Percentiles rank a stretch among this genome's conserved stretches.
These are phyloP conservation scores for Mycena epipterygia DNA, from an alignment of 768 basidiomycete genomes.

Conservation along the genomic window DNA sequence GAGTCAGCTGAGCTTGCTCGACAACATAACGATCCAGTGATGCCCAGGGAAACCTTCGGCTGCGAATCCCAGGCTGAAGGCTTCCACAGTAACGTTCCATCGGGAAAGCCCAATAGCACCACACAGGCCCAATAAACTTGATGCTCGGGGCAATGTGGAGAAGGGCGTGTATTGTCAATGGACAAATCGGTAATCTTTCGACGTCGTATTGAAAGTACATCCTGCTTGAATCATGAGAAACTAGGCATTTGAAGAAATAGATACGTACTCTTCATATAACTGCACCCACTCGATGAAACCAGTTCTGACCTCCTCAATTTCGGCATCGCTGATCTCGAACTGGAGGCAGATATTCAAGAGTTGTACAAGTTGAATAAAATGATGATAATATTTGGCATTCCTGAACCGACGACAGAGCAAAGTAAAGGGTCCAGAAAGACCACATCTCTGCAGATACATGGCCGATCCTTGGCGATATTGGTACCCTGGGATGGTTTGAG, in stretches of 20 bases:
- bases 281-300: conserved; percentile 54
- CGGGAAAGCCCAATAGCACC: too few species aligned
- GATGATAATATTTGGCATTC: conserved; percentile 46
- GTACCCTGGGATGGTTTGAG: too few species aligned
- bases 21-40: conserved; percentile 44
- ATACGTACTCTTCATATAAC: conserved; percentile 53
- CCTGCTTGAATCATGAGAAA: conserved; percentile 34
- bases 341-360: conserved; percentile 48
- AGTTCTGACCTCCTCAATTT: conserved; percentile 42
- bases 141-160: too few species aligned
- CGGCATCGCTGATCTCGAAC: conserved; percentile 45
- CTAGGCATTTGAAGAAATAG: not conserved
- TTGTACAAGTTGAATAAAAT: conserved; percentile 50
- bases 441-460: too few species aligned
- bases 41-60: conserved; percentile 48
- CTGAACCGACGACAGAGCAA: conserved; percentile 39
- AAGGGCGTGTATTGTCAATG: conserved; percentile 50
- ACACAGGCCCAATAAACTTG: too few species aligned
- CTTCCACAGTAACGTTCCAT: conserved; percentile 55
- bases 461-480: too few species aligned
- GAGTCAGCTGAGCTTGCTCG: conserved; percentile 47
- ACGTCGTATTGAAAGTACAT: conserved; percentile 45
- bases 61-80: conserved; percentile 44
- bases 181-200: conserved; percentile 43
- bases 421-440: too few species aligned